Conservation (phyloP, 2,329 filamentous ascomycete genomes). For the Daldinia eschscholtzii region DNA sequence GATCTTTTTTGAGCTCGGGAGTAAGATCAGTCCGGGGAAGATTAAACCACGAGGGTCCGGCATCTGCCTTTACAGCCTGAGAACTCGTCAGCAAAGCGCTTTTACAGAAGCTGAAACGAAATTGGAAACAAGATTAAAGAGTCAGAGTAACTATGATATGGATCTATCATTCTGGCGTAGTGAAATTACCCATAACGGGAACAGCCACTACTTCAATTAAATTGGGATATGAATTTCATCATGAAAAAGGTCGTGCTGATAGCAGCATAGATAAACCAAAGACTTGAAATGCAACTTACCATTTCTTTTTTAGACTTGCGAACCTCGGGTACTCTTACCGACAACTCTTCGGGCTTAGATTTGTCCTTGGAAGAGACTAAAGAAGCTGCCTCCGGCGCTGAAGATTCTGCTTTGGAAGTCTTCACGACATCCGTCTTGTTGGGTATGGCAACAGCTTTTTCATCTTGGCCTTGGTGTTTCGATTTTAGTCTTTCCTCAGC, state of each 20-base stretch:
- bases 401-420: conserved; percentile 27
- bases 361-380: conserved; percentile 28
- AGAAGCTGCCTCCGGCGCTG: conserved; percentile 26
- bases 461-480: conserved; percentile 46
- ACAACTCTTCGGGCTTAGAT: conserved; percentile 42
- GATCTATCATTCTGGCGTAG: conserved; percentile 72
- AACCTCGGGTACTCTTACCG: conserved; percentile 48
- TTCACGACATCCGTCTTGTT: conserved; percentile 53
- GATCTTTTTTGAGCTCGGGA: conserved; percentile 86
- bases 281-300: conserved; percentile 44
- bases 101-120: conserved; percentile 20
- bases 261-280: neutral
- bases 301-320: conserved; percentile 51
- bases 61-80: conserved; percentile 63
- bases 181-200: conserved; percentile 84
- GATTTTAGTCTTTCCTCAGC: conserved; percentile 68
- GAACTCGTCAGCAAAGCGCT: conserved; percentile 32
- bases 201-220: conserved; percentile 79
- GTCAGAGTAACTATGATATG: conserved; percentile 82
- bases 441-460: conserved; percentile 47
- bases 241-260: conserved; percentile 60
- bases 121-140: conserved; percentile 44
- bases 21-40: conserved; percentile 87
- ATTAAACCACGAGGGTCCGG: conserved; percentile 88
- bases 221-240: conserved; percentile 82